Base-by-base conservation (phyloP, 2,329 filamentous ascomycete species). In the Penicillium sp. region DNA sequence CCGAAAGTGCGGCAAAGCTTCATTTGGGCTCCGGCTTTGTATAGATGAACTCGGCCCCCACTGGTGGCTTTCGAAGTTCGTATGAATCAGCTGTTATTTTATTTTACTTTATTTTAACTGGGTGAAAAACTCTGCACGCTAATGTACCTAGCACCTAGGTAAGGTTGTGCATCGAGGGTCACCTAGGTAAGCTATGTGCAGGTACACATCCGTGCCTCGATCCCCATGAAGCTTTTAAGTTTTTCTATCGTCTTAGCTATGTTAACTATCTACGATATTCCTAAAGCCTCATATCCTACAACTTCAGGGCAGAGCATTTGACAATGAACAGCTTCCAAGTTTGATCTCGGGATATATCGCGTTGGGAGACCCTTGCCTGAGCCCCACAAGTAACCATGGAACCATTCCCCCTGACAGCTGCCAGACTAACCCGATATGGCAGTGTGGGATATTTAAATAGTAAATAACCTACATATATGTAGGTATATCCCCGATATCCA, bases 1-100 rank as follows among this genome's bases (percentile, higher is more conserved):
- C 23, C 40, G 43, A 10, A 16, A 41, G 19, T 31, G 23, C 38
- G 38, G 25, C 25, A 55, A 27, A 43, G 23, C 23, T 44, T 50
- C 19, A 19, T 11, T 2, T 45, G 6, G 16, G 23, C 10, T 27
- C 39, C 38, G 25, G 50, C 19, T 11, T 43, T 45, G 19, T 45
- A 39, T 51, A 46, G 47, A 55, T 51, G 47, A 44, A 50, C 44
- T 36, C 6, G n/a, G n/a, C 34, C 25, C 25, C 53, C 53, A 51
- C 53, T 19, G 11, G 25, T 38, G 41, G 19, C 36, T 27, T 21
- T 7, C 15, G 13, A 11, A 23, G 25, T 50, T 33, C n/a, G 44
- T 50, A 50, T 50, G 39, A 33, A 50, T 50, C 46, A 6, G 5
- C 13, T 8, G 6, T n/a, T 33, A 33, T 43, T 25, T 43, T 3